Conservation (phyloP, 176 grass and related monocot genomes). For the Ensete ventricosum region DNA sequence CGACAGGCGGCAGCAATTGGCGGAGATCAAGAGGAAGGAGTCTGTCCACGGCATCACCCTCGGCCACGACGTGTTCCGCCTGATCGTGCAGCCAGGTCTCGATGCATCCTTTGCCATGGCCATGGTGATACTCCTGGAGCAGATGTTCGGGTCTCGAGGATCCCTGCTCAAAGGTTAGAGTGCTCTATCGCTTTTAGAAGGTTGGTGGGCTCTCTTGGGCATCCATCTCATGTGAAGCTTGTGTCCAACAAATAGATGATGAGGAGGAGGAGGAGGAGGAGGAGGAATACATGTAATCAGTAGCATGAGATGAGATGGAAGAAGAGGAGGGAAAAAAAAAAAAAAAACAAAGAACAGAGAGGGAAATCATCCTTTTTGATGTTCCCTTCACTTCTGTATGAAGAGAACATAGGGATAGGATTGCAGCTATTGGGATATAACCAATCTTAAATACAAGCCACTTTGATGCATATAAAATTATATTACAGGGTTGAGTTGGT, state of each 20-base stretch:
- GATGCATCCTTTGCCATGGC: slow-evolving; percentile 49
- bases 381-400: neutral
- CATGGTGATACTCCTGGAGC: slow-evolving; percentile 59
- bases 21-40: slow-evolving; percentile 18
- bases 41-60: slow-evolving; percentile 8
- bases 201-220: neutral
- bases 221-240: neutral
- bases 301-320: neutral
- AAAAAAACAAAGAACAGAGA: too few species aligned
- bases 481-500: too few species aligned
- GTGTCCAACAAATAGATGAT: too few species aligned
- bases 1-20: slow-evolving; percentile 20
- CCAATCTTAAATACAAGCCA: too few species aligned
- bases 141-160: slow-evolving; percentile 38
- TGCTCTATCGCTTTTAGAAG: neutral
- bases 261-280: too few species aligned
- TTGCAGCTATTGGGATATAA: too few species aligned
- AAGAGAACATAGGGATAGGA: neutral
- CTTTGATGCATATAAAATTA: too few species aligned
- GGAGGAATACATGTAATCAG: neutral
- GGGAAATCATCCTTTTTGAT: too few species aligned
- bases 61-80: slow-evolving; percentile 20
- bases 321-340: too few species aligned
- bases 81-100: slow-evolving; percentile 15
- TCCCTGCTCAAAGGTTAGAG: neutral